Evolutionary conservation across 805 yeast species (phyloP), one percentile per base, ranked within the genome.

Genomic region (Spencermartinsiella europaea): DNA sequence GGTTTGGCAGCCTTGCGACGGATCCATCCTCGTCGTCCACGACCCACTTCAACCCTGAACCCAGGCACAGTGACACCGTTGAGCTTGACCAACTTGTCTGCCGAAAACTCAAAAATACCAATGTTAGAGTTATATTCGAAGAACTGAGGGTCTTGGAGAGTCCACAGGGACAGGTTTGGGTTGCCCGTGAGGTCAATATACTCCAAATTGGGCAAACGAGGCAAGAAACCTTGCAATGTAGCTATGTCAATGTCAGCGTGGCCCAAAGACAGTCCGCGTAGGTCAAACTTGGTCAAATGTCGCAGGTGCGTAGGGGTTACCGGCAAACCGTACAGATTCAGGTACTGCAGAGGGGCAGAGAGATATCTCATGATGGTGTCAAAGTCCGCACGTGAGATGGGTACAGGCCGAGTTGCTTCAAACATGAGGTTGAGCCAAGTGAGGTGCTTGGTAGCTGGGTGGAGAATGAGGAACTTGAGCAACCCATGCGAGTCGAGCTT

Each of bases 1-100:
- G 31, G 16, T 5, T 33, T 43, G 14, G 44, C 45, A 2, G 21
- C 38, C 35, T 52, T 45, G 21, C 63, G 52, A 63, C 80, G 83
- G 15, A 88, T 62, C 95, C 96, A 88, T 10, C 86, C 81, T 50
- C 96, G 72, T 50, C 95, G 72, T 3, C 95, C 95, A 54, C 79
- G 81, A 27, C 71, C 71, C 12, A 50, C 49, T 39, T 62, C 62
- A 15, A 62, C 56, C 59, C 69, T 20, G 69, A 72, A 52, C 45
- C 73, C 64, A 16, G 65, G 49, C 50, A 60, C 45, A 16, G 58
- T 63, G 56, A 68, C 44, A 28, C 57, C 56, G 37, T 53, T 44
- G 45, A 65, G 44, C 42, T 56, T 50, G 17, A 33, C 44, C 21
- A 63, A 51, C 31, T 58, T 48, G 25, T 61, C 59, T 21, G 60